These are phyloP conservation scores for Ascochyta viciae-villosae DNA, from an alignment of 2,329 filamentous ascomycete genomes.

Conservation along the genomic window DNA sequence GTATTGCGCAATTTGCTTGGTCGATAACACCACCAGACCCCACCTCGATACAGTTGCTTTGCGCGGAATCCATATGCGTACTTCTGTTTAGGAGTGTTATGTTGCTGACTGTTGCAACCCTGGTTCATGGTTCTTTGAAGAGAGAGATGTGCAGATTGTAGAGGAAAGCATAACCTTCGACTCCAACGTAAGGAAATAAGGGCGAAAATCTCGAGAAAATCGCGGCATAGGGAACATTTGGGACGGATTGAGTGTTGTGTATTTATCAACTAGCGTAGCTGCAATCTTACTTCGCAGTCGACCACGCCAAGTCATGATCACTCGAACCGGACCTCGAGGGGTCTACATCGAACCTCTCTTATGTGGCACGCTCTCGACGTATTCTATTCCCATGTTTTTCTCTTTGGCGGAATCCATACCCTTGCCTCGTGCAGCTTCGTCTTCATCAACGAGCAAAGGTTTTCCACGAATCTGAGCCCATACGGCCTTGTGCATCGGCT, in stretches of 20 bases:
- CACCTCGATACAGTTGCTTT: too few species aligned
- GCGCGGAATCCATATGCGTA: too few species aligned
- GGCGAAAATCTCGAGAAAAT: neutral
- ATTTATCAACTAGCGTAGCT: slow-evolving; percentile 1
- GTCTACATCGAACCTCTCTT: slow-evolving; percentile 12
- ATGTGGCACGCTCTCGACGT: slow-evolving; percentile 22
- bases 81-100: too few species aligned
- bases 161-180: neutral
- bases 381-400: slow-evolving; percentile 29
- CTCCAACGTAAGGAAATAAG: neutral
- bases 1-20: slow-evolving; percentile 16
- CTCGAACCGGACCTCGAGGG: slow-evolving; percentile 2
- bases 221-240: neutral
- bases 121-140: too few species aligned
- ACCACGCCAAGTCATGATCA: neutral
- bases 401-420: slow-evolving; percentile 22
- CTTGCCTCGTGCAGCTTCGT: slow-evolving; percentile 25
- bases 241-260: slow-evolving; percentile 16
- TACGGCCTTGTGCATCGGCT: slow-evolving; percentile 39
- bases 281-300: slow-evolving; percentile 1
- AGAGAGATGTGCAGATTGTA: neutral
- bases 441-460: slow-evolving; percentile 26
- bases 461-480: slow-evolving; percentile 39
- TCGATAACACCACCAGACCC: slow-evolving; percentile 4
- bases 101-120: too few species aligned